These are phyloP conservation scores for Euphorbia tirucalli DNA, from an alignment of 345 rosid genomes.

Conservation along the genomic window DNA sequence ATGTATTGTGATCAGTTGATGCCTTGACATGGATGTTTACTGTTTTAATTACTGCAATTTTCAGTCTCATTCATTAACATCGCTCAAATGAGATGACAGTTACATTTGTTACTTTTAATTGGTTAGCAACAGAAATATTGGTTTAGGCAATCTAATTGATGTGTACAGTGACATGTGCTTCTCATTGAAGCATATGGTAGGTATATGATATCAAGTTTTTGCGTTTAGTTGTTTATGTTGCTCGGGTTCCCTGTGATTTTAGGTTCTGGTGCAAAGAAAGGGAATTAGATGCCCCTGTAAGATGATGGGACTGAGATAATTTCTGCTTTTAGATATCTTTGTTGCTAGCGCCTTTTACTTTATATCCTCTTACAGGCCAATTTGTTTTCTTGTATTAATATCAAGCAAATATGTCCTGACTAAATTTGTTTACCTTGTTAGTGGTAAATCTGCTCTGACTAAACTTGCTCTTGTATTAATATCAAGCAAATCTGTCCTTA, in stretches of 20 bases:
- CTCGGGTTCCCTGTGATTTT: neutral
- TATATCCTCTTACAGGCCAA: neutral
- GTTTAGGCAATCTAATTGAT: neutral
- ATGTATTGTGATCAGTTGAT: too few species aligned
- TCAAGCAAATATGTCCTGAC: neutral
- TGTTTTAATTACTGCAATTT: neutral
- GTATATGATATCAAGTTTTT: neutral
- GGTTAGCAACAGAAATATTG: too few species aligned
- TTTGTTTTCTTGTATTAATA: neutral
- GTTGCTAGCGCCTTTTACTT: neutral
- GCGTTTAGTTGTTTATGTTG: neutral
- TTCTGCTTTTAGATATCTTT: neutral
- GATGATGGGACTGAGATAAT: neutral
- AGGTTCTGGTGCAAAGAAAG: neutral
- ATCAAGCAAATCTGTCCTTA: neutral
- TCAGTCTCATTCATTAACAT: neutral
- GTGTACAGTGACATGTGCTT: neutral
- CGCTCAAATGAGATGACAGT: neutral
- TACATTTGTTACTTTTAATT: neutral
- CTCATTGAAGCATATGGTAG: neutral
- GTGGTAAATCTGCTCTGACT: too few species aligned
- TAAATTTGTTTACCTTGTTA: neutral
- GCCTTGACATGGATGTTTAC: neutral
- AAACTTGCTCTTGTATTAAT: neutral
- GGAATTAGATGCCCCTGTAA: neutral